Evolutionary conservation across 2,329 filamentous ascomycete species (phyloP).

Genomic region (Thyridium curvatum): DNA sequence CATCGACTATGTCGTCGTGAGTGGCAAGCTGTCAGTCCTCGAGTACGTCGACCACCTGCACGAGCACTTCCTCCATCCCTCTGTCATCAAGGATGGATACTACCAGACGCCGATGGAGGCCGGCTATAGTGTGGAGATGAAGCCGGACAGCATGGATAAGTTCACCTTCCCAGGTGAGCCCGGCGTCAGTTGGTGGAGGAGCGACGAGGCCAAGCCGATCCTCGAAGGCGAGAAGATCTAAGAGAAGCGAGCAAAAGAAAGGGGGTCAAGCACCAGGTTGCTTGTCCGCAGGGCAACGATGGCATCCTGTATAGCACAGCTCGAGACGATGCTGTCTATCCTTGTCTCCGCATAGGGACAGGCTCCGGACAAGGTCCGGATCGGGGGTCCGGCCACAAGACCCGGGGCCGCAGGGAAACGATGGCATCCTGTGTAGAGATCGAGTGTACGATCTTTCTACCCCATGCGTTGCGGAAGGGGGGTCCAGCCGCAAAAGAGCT

Average conservation of each 20-base stretch:
- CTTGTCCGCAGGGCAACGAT: slow-evolving; percentile 24
- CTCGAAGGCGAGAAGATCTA: slow-evolving; percentile 56
- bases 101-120: slow-evolving; percentile 79
- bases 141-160: slow-evolving; percentile 74
- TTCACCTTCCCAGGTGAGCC: slow-evolving; percentile 72
- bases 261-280: slow-evolving; percentile 8
- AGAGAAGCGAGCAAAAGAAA: background rate
- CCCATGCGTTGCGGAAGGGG: background rate
- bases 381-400: slow-evolving; percentile 10
- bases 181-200: slow-evolving; percentile 81
- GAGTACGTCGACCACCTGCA: slow-evolving; percentile 93
- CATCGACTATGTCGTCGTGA: slow-evolving; percentile 87
- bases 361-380: background rate
- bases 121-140: slow-evolving; percentile 94
- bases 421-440: slow-evolving; percentile 19
- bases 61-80: slow-evolving; percentile 84
- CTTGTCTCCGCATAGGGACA: slow-evolving; percentile 1
- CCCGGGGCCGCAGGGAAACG: slow-evolving; percentile 16
- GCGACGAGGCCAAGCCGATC: slow-evolving; percentile 70
- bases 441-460: no score
- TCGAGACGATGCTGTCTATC: slow-evolving; percentile 7
- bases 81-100: slow-evolving; percentile 75
- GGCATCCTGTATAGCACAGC: slow-evolving; percentile 19
- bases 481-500: slow-evolving; percentile 9
- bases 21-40: slow-evolving; percentile 71